Evolutionary conservation across 2,329 filamentous ascomycete genomes (phyloP).

Genomic region (Colletotrichum kahawae): DNA sequence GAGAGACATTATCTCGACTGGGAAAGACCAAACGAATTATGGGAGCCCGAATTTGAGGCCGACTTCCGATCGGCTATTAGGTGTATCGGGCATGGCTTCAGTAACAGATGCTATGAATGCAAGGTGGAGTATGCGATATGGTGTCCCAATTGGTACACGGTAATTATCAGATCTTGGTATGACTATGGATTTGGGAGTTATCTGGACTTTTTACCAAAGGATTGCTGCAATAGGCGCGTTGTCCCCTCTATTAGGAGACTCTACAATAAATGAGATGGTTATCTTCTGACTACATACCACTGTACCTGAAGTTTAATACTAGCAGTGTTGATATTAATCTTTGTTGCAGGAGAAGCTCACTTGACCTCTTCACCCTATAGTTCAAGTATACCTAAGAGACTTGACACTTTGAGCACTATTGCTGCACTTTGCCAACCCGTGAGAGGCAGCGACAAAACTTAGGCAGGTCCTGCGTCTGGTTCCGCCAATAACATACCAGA

Average conservation of each 20-base stretch:
- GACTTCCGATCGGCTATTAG: not conserved
- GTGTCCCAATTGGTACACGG: not conserved
- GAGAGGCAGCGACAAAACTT: not conserved
- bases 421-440: not conserved
- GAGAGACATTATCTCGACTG: not conserved
- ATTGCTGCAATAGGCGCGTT: no score
- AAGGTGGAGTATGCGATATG: not conserved
- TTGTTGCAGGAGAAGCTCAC: no score
- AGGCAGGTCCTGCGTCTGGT: no score
- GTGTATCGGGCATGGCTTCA: not conserved
- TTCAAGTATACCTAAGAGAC: no score
- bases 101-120: not conserved
- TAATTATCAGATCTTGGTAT: not conserved
- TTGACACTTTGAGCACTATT: not conserved
- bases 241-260: no score
- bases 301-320: no score
- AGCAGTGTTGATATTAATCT: no score
- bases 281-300: no score
- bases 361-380: no score
- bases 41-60: accelerated
- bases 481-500: not conserved
- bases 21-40: accelerated
- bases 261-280: no score
- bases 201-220: no score
- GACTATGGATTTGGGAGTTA: not conserved